Evolutionary conservation across 116 monocot species (phyloP).

Genomic region (Zostera marina): DNA sequence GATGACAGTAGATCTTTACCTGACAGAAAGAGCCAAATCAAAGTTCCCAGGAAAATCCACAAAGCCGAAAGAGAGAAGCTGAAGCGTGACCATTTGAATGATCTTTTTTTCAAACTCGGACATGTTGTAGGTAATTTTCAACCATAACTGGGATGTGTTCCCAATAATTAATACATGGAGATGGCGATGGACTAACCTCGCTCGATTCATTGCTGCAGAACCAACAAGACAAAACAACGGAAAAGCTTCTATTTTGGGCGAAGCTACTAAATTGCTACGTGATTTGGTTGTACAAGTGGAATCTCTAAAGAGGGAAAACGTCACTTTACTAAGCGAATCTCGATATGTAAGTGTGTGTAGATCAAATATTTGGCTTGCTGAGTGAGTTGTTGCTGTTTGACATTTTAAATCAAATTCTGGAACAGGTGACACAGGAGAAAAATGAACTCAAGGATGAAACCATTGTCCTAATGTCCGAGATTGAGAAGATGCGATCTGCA

Average conservation of each 20-base stretch:
- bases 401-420: background rate
- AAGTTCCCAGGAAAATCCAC: conserved; percentile 46
- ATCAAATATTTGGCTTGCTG: background rate
- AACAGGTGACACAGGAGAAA: conserved; percentile 42
- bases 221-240: conserved; percentile 51
- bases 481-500: conserved; percentile 18
- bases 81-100: conserved; percentile 59
- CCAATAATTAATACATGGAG: too few relatives aligned
- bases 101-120: conserved; percentile 40
- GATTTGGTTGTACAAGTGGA: conserved; percentile 53
- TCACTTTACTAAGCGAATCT: conserved; percentile 44
- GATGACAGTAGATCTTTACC: conserved; percentile 14
- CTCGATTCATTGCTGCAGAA: conserved; percentile 35
- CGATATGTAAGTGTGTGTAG: conserved; percentile 43
- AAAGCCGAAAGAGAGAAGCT: conserved; percentile 74
- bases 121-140: conserved; percentile 38
- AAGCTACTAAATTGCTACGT: conserved; percentile 40
- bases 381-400: background rate
- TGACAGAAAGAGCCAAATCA: conserved; percentile 24
- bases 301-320: conserved; percentile 50
- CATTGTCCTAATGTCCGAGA: conserved; percentile 20
- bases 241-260: conserved; percentile 62
- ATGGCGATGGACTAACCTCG: too few relatives aligned
- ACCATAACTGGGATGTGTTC: background rate
- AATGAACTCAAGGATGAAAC: conserved; percentile 51